Conservation (phyloP, 2,329 filamentous ascomycete species). For the Talaromyces pinophilus region DNA sequence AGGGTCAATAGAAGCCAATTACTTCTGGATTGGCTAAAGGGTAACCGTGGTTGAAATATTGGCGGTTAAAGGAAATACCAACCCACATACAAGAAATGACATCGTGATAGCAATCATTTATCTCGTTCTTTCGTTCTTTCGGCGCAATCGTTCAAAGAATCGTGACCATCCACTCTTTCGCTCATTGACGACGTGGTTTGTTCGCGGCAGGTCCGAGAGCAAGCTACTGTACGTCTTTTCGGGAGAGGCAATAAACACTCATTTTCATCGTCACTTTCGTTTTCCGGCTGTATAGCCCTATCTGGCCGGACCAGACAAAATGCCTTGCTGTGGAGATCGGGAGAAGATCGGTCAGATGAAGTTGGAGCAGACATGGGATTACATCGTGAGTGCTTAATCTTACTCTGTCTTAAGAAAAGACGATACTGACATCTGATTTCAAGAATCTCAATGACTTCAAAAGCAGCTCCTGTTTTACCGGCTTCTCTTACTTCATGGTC, state of each 20-base stretch:
- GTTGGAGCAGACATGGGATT: conserved; percentile 92
- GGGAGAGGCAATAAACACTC: neutral
- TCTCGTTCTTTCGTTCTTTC: neutral
- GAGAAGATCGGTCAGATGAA: conserved; percentile 65
- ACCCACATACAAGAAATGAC: conserved; percentile 1
- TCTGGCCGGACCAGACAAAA: conserved; percentile 45
- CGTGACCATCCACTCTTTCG: neutral
- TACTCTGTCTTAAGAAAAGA: neutral
- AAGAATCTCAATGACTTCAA: conserved; percentile 74
- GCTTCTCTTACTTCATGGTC: conserved; percentile 80
- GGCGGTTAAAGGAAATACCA: neutral
- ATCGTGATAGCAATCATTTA: neutral
- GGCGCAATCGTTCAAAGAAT: neutral
- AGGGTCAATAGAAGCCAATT: conserved; percentile 2
- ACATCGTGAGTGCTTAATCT: conserved; percentile 65
- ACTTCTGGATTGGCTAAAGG: neutral
- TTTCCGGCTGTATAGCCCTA: conserved; percentile 7
- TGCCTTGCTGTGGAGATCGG: conserved; percentile 66
- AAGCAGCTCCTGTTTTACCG: conserved; percentile 72
- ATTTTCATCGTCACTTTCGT: conserved; percentile 3
- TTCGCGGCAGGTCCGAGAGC: conserved; percentile 25
- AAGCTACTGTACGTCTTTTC: conserved; percentile 16
- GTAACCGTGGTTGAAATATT: neutral
- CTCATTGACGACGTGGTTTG: conserved; percentile 21
- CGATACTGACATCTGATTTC: conserved; percentile 4